Evolutionary conservation across 495 filamentous ascomycete species (phyloP), one percentile per base, ranked within the genome.

Genomic region (Neurospora africana): DNA sequence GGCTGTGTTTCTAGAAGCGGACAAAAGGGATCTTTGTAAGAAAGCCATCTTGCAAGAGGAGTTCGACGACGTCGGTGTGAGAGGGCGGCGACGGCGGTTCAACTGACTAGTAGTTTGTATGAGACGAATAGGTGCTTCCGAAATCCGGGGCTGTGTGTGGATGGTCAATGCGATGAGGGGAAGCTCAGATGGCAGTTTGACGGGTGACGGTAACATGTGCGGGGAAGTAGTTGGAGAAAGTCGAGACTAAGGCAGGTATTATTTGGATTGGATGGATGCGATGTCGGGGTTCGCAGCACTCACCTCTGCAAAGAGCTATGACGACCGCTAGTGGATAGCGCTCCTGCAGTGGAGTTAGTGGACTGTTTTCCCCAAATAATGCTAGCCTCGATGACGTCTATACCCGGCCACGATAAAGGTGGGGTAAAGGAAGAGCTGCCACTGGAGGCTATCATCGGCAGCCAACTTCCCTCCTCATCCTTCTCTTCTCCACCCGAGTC

Each of bases 21-120:
- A 78, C 9, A 78, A 74, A 30, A 82, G 72, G 19, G 77, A 75
- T 73, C 79, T 82, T 73, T 82, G 82, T 73, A 84, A 68, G 35
- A 72, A 68, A 27, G 73, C 68, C 78, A 81, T 79, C 27, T 65
- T 71, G 61, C 13, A 41, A 15, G 68, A 65, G 33, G 72, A 72
- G 70, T 78, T 58, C 41, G 69, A 30, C 69, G 40, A 19, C 41
- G 39, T 70, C 21, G 39, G 27, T 47, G 38, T 68, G 39, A 8
- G 44, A 53, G 21, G 44, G 19, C 15, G 43, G 43, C 47, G 8
- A n/a, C 21, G 47, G 47, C 47, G 47, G 30, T 30, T 30, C 47
- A 58, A 58, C 47, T 58, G 47, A 58, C 47, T 58, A 30, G 53
- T 61, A 27, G 11, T 61, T 61, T 61, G 53, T 30, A 19, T 58